Base-by-base conservation (phyloP, 768 basidiomycete species). In the Exidia glandulosa region DNA sequence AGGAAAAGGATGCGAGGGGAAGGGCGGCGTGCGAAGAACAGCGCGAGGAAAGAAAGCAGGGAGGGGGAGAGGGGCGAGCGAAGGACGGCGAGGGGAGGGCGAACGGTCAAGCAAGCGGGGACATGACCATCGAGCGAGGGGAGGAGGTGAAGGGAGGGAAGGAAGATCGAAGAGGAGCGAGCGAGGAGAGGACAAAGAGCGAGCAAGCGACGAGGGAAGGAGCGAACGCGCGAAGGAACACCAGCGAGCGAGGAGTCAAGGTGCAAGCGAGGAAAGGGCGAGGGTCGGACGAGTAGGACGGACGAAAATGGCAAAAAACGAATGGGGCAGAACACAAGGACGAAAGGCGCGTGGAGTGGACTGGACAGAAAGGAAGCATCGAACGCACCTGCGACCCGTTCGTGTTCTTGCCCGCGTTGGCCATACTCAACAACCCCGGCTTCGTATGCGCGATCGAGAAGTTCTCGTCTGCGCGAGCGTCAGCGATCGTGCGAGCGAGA, bases 391-490 rank as follows among this genome's bases (percentile, higher is more conserved):
- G 76, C n/a, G 75, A 76, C 13, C 88, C 91, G 68, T 94, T 94
- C 64, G 92, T 94, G 76, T 91, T 84, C 68, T 72, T 74, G 31
- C 86, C 87, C 4, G 85, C 81, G 67, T 94, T 93, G 29, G 90
- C 90, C 85, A 88, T 88, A 58, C 85, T 87, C 36, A 89, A 76
- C 54, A 86, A 68, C 57, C 83, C 83, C 27, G 77, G 79, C 68
- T 85, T 86, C 60, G 72, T 78, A 77, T 96, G 94, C 73, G 83
- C 85, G 61, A 84, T 67, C 63, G 75, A 65, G 72, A 90, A 89
- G 79, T 94, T 94, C 76, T 95, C 93, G 67, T 95, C 94, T 82
- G 69, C 61, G n/a, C n/a, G n/a, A n/a, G n/a, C n/a, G n/a, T n/a
- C n/a, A n/a, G n/a, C n/a, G n/a, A n/a, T n/a, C n/a, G n/a, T n/a